Percentiles rank a stretch among this genome's conserved stretches.
Evolutionary conservation across 2,329 filamentous ascomycete species (phyloP).

Genomic region (Parastagonospora nodorum): DNA sequence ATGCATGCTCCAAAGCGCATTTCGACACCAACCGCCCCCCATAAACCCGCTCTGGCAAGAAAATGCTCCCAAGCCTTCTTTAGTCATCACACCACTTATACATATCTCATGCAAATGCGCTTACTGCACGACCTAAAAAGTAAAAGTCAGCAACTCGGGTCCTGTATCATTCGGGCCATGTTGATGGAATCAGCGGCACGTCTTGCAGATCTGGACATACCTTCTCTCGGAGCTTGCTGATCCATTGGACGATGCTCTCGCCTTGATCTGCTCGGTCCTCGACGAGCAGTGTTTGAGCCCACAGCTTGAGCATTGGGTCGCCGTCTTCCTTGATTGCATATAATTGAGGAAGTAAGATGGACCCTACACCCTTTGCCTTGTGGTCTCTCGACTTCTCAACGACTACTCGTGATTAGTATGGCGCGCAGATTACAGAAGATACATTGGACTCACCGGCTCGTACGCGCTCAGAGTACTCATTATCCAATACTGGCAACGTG

Average conservation of each 20-base stretch:
- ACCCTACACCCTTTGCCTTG: conserved; percentile 83
- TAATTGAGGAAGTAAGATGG: conserved; percentile 88
- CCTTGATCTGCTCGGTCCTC: conserved; percentile 95
- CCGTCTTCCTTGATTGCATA: conserved; percentile 96
- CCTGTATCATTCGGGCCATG: conserved; percentile 24
- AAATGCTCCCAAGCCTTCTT: not conserved
- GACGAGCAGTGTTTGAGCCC: conserved; percentile 94
- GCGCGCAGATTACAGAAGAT: not conserved
- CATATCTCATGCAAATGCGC: conserved; percentile 3
- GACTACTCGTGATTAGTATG: conserved; percentile 59
- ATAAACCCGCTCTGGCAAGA: conserved; percentile 1
- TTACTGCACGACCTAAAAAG: conserved; percentile 45
- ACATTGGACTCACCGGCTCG: conserved; percentile 49
- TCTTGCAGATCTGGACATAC: conserved; percentile 57
- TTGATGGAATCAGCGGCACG: conserved; percentile 21
- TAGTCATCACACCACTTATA: not conserved
- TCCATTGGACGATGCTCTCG: conserved; percentile 90
- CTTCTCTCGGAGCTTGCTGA: conserved; percentile 92
- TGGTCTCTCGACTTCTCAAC: conserved; percentile 92
- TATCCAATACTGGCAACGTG: conserved; percentile 82
- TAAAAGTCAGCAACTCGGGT: conserved; percentile 20
- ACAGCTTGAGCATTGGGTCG: conserved; percentile 91
- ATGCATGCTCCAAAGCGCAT: not conserved
- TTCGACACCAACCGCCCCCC: not conserved
- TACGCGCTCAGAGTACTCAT: conserved; percentile 95